Conservation (phyloP, 1,284 basidiomycete species). For the Boletus semigastroideus region DNA sequence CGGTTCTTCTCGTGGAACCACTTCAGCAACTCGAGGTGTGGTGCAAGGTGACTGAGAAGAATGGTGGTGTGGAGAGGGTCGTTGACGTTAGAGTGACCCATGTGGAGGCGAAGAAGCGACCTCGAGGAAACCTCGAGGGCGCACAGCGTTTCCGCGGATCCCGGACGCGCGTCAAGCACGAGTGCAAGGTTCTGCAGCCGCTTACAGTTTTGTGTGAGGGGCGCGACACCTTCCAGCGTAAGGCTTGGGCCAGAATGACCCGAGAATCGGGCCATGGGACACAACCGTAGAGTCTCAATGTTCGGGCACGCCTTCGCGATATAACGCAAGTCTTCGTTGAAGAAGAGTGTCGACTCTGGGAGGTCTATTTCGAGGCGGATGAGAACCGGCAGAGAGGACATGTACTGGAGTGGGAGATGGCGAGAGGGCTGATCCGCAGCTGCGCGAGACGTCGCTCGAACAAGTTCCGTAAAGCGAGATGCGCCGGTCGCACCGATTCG, state of each 20-base stretch:
- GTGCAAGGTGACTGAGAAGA: constrained; percentile 72
- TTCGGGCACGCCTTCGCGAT: constrained; percentile 62
- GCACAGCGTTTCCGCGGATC: constrained; percentile 44
- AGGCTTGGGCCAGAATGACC: constrained; percentile 46
- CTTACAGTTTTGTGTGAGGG: constrained; percentile 55
- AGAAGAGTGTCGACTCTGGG: constrained; percentile 67
- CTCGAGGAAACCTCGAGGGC: constrained; percentile 53
- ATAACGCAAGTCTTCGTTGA: constrained; percentile 54
- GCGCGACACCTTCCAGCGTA: constrained; percentile 57
- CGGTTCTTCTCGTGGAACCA: constrained; percentile 75
- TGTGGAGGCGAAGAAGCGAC: constrained; percentile 63
- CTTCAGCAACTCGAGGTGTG: constrained; percentile 61
- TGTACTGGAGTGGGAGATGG: constrained; percentile 57
- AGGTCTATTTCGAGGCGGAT: constrained; percentile 69
- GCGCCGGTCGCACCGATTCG: constrained; percentile 59
- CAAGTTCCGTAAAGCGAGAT: constrained; percentile 64
- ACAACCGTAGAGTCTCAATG: constrained; percentile 63
- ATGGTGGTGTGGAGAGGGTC: constrained; percentile 68
- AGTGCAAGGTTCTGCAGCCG: constrained; percentile 62
- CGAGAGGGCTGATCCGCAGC: constrained; percentile 51
- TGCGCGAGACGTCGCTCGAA: constrained; percentile 62
- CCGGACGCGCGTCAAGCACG: constrained; percentile 58
- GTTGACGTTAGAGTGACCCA: constrained; percentile 69
- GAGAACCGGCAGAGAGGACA: constrained; percentile 54
- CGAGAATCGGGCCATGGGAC: constrained; percentile 65